A percentile compares a stretch with the other conserved stretches of the same genome.
These are phyloP conservation scores for Protomyces lactucae-debilis DNA, from an alignment of 1,139 yeast genomes.

Conservation along the genomic window DNA sequence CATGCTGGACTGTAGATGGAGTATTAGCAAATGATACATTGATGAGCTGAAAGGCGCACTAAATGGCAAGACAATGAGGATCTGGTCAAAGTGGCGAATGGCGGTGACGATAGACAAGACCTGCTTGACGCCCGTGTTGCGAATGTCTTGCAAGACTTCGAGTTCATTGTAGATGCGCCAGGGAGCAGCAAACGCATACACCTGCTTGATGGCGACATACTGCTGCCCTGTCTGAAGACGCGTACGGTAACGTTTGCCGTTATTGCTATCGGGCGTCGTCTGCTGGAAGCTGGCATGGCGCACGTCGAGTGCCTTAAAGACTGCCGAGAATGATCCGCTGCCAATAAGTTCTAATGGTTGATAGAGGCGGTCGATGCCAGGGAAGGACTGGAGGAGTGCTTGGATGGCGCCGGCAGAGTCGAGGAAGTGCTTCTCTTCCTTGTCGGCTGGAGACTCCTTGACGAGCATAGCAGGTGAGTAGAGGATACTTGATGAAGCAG, in stretches of 20 bases:
- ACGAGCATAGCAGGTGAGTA: conserved; percentile 55
- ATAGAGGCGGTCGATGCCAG: conserved; percentile 24
- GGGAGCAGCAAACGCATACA: conserved; percentile 28
- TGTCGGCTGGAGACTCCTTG: conserved; percentile 63
- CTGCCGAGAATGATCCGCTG: conserved; percentile 28
- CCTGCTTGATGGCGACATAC: conserved; percentile 28
- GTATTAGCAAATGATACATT: neutral
- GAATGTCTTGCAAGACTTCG: conserved; percentile 23
- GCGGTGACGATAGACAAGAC: conserved; percentile 24
- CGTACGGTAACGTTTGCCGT: neutral
- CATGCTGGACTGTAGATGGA: conserved; percentile 15
- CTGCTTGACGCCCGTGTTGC: conserved; percentile 19
- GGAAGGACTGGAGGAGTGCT: conserved; percentile 13
- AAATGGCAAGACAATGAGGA: conserved; percentile 26
- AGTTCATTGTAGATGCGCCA: conserved; percentile 25
- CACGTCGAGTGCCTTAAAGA: conserved; percentile 28
- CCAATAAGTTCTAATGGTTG: conserved; percentile 28
- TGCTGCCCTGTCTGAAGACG: conserved; percentile 5
- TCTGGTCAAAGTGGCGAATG: conserved; percentile 26
- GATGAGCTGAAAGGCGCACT: neutral
- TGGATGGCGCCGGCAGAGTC: conserved; percentile 43
- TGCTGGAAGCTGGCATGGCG: neutral
- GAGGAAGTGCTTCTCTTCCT: neutral
- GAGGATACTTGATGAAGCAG: conserved; percentile 46
- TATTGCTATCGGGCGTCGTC: no score